These are phyloP conservation scores for Tylopilus felleus DNA, from an alignment of 768 basidiomycete species.

Conservation along the genomic window DNA sequence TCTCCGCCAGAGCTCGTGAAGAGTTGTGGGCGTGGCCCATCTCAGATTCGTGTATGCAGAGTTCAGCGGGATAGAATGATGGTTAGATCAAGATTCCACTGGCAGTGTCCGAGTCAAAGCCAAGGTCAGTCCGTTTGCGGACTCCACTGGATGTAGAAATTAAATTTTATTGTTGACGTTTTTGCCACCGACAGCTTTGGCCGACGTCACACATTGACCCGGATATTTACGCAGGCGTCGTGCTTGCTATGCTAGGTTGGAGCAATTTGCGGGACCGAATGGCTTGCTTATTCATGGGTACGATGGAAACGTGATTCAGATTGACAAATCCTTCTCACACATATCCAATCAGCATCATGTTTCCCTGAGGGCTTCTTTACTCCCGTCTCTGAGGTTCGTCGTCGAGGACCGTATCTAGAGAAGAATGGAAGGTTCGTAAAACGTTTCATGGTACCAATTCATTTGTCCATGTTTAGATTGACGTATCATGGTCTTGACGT, in stretches of 20 bases:
- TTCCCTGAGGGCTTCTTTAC: not conserved
- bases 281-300: not conserved
- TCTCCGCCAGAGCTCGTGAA: not conserved
- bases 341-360: not conserved
- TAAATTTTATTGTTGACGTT: not conserved
- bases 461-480: not conserved
- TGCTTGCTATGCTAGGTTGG: not conserved
- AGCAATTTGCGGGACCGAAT: not conserved
- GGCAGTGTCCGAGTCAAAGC: not conserved
- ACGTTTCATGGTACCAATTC: not conserved
- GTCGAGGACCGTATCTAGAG: not conserved
- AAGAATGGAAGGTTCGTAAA: not conserved
- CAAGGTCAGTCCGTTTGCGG: not conserved
- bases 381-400: not conserved
- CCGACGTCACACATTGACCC: not conserved
- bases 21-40: not conserved
- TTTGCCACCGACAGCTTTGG: not conserved
- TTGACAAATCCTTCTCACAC: not conserved
- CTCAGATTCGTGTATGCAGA: not conserved
- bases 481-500: not conserved
- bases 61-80: not conserved
- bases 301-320: not conserved
- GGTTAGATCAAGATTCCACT: not conserved
- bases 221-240: not conserved
- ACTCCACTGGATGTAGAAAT: not conserved